A percentile compares a stretch with the other conserved stretches of the same genome.
These are phyloP conservation scores for Pyricularia pennisetigena DNA, from an alignment of 2,329 filamentous ascomycete species.

Conservation along the genomic window DNA sequence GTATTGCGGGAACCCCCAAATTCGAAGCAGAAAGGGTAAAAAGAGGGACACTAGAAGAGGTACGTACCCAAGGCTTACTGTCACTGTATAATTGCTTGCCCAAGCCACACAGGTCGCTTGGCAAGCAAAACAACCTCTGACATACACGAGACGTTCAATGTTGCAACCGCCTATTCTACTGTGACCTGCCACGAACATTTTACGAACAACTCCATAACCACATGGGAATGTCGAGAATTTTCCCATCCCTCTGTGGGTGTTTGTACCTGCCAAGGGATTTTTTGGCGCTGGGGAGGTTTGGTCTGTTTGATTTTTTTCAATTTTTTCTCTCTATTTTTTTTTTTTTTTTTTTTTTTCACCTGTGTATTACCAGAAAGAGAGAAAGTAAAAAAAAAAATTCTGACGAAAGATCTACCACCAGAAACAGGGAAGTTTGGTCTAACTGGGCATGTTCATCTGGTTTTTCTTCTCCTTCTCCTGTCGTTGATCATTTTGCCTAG, in stretches of 20 bases:
- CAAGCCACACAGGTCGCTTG: no score
- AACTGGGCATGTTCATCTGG: neutral
- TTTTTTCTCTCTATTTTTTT: neutral
- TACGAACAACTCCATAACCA: neutral
- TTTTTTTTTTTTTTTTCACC: no score
- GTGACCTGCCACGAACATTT: neutral
- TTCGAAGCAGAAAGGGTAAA: no score
- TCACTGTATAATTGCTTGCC: no score
- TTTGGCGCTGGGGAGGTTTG: no score
- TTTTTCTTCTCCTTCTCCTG: neutral
- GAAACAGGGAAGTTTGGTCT: neutral
- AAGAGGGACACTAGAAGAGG: no score
- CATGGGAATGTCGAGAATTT: neutral
- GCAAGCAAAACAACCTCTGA: neutral
- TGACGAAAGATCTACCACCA: neutral
- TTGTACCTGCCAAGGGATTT: neutral
- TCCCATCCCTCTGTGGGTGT: neutral
- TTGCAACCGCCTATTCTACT: neutral
- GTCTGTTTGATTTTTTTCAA: neutral
- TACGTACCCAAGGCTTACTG: no score
- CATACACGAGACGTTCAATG: neutral
- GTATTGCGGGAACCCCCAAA: no score
- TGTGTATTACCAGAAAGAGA: no score
- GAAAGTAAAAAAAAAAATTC: neutral
- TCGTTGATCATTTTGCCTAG: neutral